phyloP scores from a whole-genome alignment of 495 filamentous ascomycete species.

The Cladorrhinum samala region DNA sequence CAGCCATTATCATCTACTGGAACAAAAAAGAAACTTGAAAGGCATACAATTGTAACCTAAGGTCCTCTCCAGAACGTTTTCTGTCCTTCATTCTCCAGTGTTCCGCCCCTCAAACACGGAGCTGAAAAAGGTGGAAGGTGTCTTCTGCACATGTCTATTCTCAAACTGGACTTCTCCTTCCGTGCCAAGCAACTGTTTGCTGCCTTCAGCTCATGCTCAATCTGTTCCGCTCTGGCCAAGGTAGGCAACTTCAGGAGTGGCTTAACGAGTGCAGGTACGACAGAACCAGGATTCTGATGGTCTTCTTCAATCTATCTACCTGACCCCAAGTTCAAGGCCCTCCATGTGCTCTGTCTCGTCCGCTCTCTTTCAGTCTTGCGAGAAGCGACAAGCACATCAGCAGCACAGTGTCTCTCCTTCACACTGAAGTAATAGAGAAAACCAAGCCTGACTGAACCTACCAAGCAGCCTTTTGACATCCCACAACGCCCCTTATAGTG shows the following conservation, averaged over 20 bases:
- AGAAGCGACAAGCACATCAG: background rate
- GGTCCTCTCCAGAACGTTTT: background rate
- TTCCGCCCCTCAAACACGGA: background rate
- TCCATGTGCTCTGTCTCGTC: background rate
- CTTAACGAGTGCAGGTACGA: background rate
- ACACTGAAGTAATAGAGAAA: too few species aligned
- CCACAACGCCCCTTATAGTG: too few species aligned
- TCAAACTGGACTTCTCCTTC: background rate
- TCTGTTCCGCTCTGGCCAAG: background rate
- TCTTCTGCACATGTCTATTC: background rate
- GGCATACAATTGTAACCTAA: background rate
- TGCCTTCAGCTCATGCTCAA: background rate
- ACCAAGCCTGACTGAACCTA: too few species aligned
- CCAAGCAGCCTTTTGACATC: too few species aligned
- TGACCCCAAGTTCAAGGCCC: background rate
- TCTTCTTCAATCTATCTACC: background rate
- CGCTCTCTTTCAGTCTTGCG: background rate
- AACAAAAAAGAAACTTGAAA: background rate
- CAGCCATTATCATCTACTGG: too few species aligned
- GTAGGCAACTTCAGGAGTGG: background rate
- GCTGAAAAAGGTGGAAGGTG: background rate
- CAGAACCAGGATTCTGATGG: background rate
- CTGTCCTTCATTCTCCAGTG: background rate
- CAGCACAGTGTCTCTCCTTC: background rate
- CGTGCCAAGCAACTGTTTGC: background rate